Evolutionary conservation across 2,329 filamentous ascomycete species (phyloP).

Genomic region (Sclerotinia sclerotiorum): DNA sequence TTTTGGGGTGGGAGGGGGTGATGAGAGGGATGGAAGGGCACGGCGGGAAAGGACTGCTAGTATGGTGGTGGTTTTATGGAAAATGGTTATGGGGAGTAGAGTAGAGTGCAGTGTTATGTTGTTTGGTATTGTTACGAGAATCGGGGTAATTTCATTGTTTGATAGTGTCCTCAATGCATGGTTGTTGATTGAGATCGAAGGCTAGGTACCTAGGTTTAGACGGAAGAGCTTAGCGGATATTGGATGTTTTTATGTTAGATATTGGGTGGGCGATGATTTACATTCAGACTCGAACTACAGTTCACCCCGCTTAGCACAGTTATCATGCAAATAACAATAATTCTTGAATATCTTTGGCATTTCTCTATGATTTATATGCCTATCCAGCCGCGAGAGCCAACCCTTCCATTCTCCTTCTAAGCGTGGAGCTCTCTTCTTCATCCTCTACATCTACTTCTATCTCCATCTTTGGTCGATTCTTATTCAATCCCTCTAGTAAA

Average conservation of each 20-base stretch:
- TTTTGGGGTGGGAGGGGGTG: background rate
- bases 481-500: constrained; percentile 87
- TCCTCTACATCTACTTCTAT: constrained; percentile 46
- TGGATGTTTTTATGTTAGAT: too few relatives aligned
- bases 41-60: background rate
- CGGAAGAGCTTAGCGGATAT: background rate
- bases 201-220: background rate
- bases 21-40: background rate
- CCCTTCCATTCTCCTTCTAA: constrained; percentile 51
- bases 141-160: background rate
- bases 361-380: constrained; percentile 15
- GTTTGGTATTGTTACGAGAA: background rate
- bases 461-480: constrained; percentile 61
- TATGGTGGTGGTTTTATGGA: background rate
- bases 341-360: constrained; percentile 1
- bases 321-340: background rate
- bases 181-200: background rate
- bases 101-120: background rate
- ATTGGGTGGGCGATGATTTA: background rate
- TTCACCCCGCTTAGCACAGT: background rate
- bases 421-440: constrained; percentile 51
- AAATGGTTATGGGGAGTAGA: background rate
- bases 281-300: background rate
- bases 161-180: background rate
- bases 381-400: constrained; percentile 44